Conservation (phyloP, 2,329 filamentous ascomycete genomes). For the Arthrocladium fulminans region DNA sequence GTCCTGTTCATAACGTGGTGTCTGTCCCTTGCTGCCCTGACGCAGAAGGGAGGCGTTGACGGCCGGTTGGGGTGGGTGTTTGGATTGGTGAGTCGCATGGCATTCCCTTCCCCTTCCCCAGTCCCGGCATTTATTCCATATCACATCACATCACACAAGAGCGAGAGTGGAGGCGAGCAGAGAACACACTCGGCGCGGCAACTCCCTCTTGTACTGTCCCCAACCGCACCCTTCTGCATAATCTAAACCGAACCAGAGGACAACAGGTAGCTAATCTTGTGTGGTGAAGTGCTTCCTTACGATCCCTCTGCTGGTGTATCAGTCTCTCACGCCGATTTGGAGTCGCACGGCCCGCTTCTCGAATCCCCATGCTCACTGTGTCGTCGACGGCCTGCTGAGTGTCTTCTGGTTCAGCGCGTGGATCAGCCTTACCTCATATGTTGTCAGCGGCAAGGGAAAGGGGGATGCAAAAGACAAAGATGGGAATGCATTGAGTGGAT, state of each 20-base stretch:
- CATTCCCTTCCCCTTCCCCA: neutral
- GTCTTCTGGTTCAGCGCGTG: conserved; percentile 54
- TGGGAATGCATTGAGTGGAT: conserved; percentile 39
- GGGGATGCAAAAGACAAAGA: conserved; percentile 39
- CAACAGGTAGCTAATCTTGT: neutral
- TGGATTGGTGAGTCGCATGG: conserved; percentile 28
- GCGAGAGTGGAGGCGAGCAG: too few species aligned
- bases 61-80: conserved; percentile 50
- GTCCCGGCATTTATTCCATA: neutral
- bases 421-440: conserved; percentile 48
- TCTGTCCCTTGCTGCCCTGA: conserved; percentile 50
- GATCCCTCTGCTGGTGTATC: conserved; percentile 50
- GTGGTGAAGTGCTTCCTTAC: conserved; percentile 48
- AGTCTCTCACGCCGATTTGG: conserved; percentile 53
- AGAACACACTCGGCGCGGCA: too few species aligned
- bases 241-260: neutral
- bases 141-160: neutral
- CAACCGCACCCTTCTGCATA: neutral
- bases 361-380: conserved; percentile 52
- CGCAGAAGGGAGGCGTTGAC: conserved; percentile 45
- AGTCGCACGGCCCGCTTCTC: conserved; percentile 49
- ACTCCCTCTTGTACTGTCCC: too few species aligned
- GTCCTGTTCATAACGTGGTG: conserved; percentile 51
- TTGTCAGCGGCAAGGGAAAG: conserved; percentile 44
- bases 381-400: conserved; percentile 45